These are phyloP conservation scores for Ceratocystis eucalypticola DNA, from an alignment of 2,329 filamentous ascomycete genomes.

Conservation along the genomic window DNA sequence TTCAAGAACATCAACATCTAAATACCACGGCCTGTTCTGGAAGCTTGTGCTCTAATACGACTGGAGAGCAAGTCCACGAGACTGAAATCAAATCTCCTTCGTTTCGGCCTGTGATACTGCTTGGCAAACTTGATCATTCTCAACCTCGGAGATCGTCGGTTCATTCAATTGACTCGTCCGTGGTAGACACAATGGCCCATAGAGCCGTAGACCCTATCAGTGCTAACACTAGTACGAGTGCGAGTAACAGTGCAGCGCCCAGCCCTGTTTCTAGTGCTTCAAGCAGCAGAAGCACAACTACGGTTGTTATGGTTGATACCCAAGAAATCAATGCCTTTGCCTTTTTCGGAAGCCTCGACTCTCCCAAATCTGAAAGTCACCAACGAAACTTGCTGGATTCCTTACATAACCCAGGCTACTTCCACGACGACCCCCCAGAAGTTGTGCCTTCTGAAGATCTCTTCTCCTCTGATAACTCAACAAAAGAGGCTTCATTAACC, in stretches of 20 bases:
- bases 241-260: background rate
- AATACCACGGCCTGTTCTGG: background rate
- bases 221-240: background rate
- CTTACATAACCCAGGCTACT: background rate
- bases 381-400: background rate
- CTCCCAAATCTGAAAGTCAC: background rate
- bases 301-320: background rate
- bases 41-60: background rate
- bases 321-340: background rate
- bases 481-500: constrained; percentile 35
- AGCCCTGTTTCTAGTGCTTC: background rate
- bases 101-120: background rate
- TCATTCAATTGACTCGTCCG: background rate
- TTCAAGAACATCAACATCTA: background rate
- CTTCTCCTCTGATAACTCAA: background rate
- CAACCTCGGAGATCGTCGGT: background rate
- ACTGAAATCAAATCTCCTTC: background rate
- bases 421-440: constrained; percentile 15
- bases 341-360: background rate
- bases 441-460: constrained; percentile 8
- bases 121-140: background rate
- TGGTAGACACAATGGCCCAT: background rate
- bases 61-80: background rate
- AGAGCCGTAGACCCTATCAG: background rate
- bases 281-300: background rate